Percentiles rank a stretch among this genome's conserved stretches.
phyloP scores from a whole-genome alignment of 768 basidiomycete genomes.

The Agaricus bisporus region DNA sequence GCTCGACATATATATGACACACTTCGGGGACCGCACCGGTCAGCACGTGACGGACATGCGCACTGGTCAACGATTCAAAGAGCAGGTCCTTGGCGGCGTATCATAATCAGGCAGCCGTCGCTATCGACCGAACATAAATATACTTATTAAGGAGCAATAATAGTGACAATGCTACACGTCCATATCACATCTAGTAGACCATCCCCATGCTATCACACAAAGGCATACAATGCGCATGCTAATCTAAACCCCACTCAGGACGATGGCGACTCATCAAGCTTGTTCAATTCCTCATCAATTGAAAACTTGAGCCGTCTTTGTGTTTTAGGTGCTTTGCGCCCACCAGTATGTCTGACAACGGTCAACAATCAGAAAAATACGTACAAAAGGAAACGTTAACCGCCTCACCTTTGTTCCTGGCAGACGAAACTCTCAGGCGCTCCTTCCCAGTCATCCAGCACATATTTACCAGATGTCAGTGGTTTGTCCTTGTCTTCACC shows the following conservation, averaged over 20 bases:
- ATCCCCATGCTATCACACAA: too few relatives aligned
- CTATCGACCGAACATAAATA: too few relatives aligned
- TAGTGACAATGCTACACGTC: too few relatives aligned
- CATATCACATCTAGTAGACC: too few relatives aligned
- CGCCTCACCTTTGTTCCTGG: slow-evolving; percentile 79
- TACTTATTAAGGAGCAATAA: too few relatives aligned
- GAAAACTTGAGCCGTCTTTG: slow-evolving; percentile 82
- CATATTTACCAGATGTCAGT: slow-evolving; percentile 60
- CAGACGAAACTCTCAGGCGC: slow-evolving; percentile 98
- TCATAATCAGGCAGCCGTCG: too few relatives aligned
- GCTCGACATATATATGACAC: neutral
- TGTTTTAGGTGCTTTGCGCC: slow-evolving; percentile 84
- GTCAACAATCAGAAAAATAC: neutral
- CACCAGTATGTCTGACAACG: slow-evolving; percentile 67
- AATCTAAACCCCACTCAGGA: neutral
- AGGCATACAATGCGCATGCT: too few relatives aligned
- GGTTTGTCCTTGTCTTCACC: slow-evolving; percentile 54
- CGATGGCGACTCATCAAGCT: slow-evolving; percentile 7
- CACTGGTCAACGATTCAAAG: too few relatives aligned
- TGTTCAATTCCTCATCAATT: slow-evolving; percentile 63
- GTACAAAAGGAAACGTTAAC: slow-evolving; percentile 2
- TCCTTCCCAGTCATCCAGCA: slow-evolving; percentile 91
- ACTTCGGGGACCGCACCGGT: slow-evolving; percentile 8
- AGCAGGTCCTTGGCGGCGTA: too few relatives aligned
- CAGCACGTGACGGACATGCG: slow-evolving; percentile 9